Conservation (phyloP, 495 filamentous ascomycete genomes). For the Penicillium samsonianum region DNA sequence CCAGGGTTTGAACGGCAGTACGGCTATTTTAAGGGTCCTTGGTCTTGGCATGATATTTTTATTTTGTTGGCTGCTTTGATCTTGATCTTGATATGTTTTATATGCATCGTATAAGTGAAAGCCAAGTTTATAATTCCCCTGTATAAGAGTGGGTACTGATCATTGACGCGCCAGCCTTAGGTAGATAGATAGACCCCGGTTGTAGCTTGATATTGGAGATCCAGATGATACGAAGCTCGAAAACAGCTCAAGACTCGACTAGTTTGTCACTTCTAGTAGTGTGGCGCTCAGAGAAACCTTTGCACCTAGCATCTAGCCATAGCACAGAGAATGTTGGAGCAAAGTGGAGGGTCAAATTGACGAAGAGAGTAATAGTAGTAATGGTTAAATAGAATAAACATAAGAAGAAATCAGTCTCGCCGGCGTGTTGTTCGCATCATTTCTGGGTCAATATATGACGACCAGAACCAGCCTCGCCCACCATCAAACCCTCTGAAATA, state of each 20-base stretch:
- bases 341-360: conserved; percentile 18
- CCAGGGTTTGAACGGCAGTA: neutral
- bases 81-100: neutral
- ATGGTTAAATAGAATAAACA: conserved; percentile 15
- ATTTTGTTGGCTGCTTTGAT: neutral
- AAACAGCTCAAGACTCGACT: neutral
- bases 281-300: too few species aligned
- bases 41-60: conserved; percentile 3
- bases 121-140: conserved; percentile 5
- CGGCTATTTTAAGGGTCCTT: conserved; percentile 8
- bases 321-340: conserved; percentile 6
- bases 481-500: conserved; percentile 35
- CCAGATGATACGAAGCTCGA: neutral
- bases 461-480: conserved; percentile 21
- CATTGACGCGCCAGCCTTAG: conserved; percentile 10
- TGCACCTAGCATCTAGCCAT: neutral
- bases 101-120: neutral
- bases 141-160: conserved; percentile 16
- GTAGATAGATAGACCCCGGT: neutral
- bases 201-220: conserved; percentile 2
- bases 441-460: conserved; percentile 13
- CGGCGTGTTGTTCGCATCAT: conserved; percentile 6
- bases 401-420: conserved; percentile 21
- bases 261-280: neutral
- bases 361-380: conserved; percentile 14